Conservation (phyloP, 1,139 yeast genomes). For the Suhomyces bolitotheri region DNA sequence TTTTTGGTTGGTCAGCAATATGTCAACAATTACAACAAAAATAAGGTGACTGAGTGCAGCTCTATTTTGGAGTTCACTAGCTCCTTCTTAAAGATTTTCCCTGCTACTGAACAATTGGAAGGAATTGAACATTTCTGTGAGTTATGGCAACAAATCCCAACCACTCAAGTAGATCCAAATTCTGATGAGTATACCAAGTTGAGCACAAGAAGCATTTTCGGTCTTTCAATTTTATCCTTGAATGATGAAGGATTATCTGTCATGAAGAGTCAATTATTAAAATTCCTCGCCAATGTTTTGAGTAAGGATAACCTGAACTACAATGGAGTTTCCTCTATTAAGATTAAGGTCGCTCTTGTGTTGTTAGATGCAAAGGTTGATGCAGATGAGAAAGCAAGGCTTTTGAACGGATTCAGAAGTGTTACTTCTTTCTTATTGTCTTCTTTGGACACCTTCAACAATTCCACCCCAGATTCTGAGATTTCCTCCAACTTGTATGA, state of each 20-base stretch:
- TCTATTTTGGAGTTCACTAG: conserved; percentile 70
- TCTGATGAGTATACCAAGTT: conserved; percentile 40
- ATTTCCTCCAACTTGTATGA: conserved; percentile 36
- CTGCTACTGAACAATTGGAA: conserved; percentile 64
- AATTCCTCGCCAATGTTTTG: conserved; percentile 51
- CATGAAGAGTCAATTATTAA: conserved; percentile 54
- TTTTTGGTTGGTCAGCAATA: conserved; percentile 82
- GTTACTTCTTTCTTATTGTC: conserved; percentile 40
- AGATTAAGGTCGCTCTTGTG: conserved; percentile 58
- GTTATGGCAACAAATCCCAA: conserved; percentile 56
- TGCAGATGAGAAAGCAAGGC: conserved; percentile 24
- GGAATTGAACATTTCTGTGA: conserved; percentile 58
- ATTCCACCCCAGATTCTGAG: conserved; percentile 18
- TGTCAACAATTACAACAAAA: conserved; percentile 51
- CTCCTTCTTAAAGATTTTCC: conserved; percentile 65
- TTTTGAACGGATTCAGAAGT: conserved; percentile 47
- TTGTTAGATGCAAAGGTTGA: conserved; percentile 49
- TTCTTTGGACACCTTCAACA: conserved; percentile 34
- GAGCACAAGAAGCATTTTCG: conserved; percentile 61
- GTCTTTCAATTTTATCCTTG: conserved; percentile 56
- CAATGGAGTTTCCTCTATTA: conserved; percentile 44
- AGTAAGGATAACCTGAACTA: conserved; percentile 44
- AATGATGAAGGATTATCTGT: conserved; percentile 48
- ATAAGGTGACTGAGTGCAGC: conserved; percentile 64
- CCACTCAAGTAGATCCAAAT: conserved; percentile 36